A percentile compares a stretch with the other conserved stretches of the same genome.
Evolutionary conservation across 768 basidiomycete genomes (phyloP).

Genomic region (Strobilomyces echinocephalus): DNA sequence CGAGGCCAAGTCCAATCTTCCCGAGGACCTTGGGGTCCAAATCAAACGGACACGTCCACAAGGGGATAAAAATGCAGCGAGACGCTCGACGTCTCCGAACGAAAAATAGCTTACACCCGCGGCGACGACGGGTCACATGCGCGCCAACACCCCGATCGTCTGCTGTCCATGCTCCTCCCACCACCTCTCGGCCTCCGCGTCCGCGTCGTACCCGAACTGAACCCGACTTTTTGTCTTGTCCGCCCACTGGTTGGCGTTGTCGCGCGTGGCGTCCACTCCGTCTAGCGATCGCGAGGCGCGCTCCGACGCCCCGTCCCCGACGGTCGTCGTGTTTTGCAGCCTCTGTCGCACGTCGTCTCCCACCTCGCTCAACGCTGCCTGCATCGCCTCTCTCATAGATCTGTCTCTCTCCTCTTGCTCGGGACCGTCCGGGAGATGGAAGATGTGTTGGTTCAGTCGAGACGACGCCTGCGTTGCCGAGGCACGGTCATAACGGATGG

Average conservation of each 20-base stretch:
- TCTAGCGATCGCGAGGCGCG: no score
- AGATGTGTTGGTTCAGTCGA: constrained; percentile 47
- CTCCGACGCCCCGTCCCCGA: neutral
- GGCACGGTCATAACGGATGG: constrained; percentile 47
- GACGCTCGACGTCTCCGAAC: no score
- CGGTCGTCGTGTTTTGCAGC: constrained; percentile 13
- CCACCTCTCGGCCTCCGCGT: constrained; percentile 47
- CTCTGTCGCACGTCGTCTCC: constrained; percentile 5
- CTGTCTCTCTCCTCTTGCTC: constrained; percentile 48
- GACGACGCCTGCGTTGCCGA: constrained; percentile 46
- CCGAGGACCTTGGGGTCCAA: no score
- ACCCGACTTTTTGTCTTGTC: constrained; percentile 44
- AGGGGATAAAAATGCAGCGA: no score
- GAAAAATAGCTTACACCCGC: no score
- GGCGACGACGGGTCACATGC: constrained; percentile 6
- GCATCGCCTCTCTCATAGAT: constrained; percentile 48
- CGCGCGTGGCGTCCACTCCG: constrained; percentile 4
- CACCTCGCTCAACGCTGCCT: constrained; percentile 29
- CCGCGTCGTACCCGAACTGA: constrained; percentile 54
- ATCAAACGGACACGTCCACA: no score
- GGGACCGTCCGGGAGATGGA: constrained; percentile 53
- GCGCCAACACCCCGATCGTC: constrained; percentile 11
- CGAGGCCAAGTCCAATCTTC: no score
- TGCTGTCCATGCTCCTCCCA: constrained; percentile 35
- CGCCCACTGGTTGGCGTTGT: constrained; percentile 55